Percentiles rank a stretch among this genome's conserved stretches.
Evolutionary conservation across 2,329 filamentous ascomycete species (phyloP).

Genomic region (Dothideomycetes sp.): DNA sequence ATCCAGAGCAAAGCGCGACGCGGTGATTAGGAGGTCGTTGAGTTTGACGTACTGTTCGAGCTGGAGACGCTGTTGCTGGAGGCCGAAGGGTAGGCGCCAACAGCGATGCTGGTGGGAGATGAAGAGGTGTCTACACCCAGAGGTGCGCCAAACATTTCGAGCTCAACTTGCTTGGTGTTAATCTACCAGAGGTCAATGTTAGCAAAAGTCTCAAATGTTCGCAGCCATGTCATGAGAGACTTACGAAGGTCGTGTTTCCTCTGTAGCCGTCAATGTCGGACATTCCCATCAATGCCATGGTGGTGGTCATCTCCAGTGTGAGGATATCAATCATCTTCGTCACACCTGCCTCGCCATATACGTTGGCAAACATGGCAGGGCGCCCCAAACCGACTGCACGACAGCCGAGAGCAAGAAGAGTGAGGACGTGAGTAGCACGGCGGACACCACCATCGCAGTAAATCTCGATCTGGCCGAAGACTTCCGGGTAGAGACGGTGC

Average conservation of each 20-base stretch:
- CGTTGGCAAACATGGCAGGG: slow-evolving; percentile 41
- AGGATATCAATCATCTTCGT: slow-evolving; percentile 42
- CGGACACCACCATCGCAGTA: slow-evolving; percentile 30
- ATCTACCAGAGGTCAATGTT: slow-evolving; percentile 9
- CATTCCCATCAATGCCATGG: slow-evolving; percentile 13
- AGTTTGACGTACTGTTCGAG: too few species aligned
- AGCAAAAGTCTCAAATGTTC: background rate
- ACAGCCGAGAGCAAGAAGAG: slow-evolving; percentile 26
- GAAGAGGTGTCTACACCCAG: background rate
- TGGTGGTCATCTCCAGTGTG: slow-evolving; percentile 35
- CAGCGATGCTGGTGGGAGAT: background rate
- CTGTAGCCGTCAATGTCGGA: slow-evolving; percentile 10
- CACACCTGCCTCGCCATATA: slow-evolving; percentile 51
- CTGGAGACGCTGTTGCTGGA: background rate
- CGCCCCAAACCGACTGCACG: slow-evolving; percentile 35
- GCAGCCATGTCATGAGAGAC: background rate
- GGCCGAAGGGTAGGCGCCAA: background rate
- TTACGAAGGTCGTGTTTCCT: slow-evolving; percentile 14
- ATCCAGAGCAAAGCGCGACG: too few species aligned
- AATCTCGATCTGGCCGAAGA: slow-evolving; percentile 29
- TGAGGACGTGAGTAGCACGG: slow-evolving; percentile 27
- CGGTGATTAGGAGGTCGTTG: too few species aligned
- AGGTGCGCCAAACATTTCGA: slow-evolving; percentile 12
- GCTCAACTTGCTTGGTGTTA: slow-evolving; percentile 13
- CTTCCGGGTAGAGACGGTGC: slow-evolving; percentile 40